Evolutionary conservation across 148 eudicot genomes (phyloP), one percentile per base, ranked within the genome.

Genomic region (Camellia lanceoleosa): DNA sequence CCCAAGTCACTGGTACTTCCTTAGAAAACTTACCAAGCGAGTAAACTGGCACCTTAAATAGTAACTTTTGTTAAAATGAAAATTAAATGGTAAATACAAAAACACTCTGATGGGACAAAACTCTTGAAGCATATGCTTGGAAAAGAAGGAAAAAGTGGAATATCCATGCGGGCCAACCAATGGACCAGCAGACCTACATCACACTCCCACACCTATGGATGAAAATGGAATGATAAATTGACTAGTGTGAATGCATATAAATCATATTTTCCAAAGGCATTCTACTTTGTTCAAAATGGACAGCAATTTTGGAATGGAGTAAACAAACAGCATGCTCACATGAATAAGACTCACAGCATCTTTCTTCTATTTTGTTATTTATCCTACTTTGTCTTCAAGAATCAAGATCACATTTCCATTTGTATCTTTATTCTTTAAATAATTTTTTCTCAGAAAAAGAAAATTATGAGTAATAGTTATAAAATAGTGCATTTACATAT

Each of bases 221-320:
- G 5, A 2, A 54, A 59, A 73, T 30, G 13, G 59, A 73, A 14
- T 55, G 13, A 8, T 54, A 55, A 14, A 73, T 38, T 51, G 0
- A 52, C 10, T 73, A 68, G 16, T 68, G 7, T 42, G 38, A 72
- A 72, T 55, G 76, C 75, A 72, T 72, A 54, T 5, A 16, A 52
- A 20, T 2, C 20, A 30, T 13, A 72, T 55, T 52, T 72, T 7
- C 10, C 6, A 72, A 30, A 72, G 15, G 61, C 16, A 23, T 72
- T 54, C 61, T 51, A 6, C 16, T 54, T 54, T 73, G 18, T 56
- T 3, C 41, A 3, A 18, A 42, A 42, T 44, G 14, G 4, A 59
- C 66, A 19, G 12, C 3, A 30, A 59, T 59, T 42, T 74, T 59
- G 54, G 51, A 60, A 41, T 7, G 13, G 63, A 16, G 51, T 55